Evolutionary conservation across 2,329 filamentous ascomycete genomes (phyloP), one percentile per base, ranked within the genome.

Genomic region (Xylariaceae sp.): DNA sequence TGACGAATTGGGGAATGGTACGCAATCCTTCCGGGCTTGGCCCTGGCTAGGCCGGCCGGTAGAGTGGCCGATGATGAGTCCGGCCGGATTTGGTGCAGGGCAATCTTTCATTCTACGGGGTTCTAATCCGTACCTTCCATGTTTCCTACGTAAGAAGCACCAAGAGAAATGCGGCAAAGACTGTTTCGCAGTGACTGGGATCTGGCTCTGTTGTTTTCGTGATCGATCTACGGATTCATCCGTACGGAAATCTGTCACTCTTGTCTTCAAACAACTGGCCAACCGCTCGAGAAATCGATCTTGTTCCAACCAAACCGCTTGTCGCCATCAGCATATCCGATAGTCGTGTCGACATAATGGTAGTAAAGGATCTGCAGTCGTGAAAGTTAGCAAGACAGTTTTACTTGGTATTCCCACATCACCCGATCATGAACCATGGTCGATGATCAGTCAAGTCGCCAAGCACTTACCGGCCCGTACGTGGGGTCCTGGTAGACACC

Each of bases 301-400:
- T 71, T 76, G 65, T 82, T 82, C 74, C 80, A 77, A 23, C 80
- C 80, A 59, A 82, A 81, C 55, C 72, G 72, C 71, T 81, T 82
- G 64, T 81, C 73, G 3, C 68, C 70, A 60, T 76, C 74, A 2
- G 66, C 66, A 62, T 67, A 70, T 7, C 72, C 71, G 39, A 73
- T 70, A 13, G 64, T 70, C 1, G 67, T 74, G 57, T 75, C 68
- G 50, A 74, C 72, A 35, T 75, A 75, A 53, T 75, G 73, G 58
- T 75, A 75, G 60, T 75, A 76, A 11, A 88, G 74, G 2, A 88
- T 76, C 50, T 72, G 44, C 7, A 51, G 9, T 9, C 34, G 7
- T 10, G 17, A 53, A n/a, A 15, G 7, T 60, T 52, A 57, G 23
- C 47, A 18, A 15, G 2, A 17, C 7, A 18, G 23, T 5, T 5